A percentile compares a stretch with the other conserved stretches of the same genome.
These are phyloP conservation scores for Pseudopediastrum boryanum DNA, from an alignment of 139 green algal genomes.

Conservation along the genomic window DNA sequence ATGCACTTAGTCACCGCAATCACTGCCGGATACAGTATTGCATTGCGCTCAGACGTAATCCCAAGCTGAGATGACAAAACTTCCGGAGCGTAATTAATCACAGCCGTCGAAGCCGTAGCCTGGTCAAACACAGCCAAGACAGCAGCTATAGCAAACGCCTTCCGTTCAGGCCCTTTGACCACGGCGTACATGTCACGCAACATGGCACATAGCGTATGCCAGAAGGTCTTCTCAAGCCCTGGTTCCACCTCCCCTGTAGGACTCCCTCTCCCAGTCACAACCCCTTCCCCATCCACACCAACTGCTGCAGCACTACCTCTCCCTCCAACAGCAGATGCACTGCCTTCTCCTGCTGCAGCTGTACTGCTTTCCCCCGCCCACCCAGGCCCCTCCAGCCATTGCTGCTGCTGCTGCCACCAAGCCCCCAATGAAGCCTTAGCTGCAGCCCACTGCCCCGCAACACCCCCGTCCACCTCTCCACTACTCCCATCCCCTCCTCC, in stretches of 20 bases:
- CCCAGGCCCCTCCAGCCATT: not conserved
- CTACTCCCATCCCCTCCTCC: not conserved
- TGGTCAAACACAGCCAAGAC: slow-evolving; percentile 82
- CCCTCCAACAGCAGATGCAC: not conserved
- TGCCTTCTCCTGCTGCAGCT: slow-evolving; percentile 7
- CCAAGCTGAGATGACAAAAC: slow-evolving; percentile 38
- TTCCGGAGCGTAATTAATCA: slow-evolving; percentile 87
- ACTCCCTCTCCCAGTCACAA: too few relatives aligned
- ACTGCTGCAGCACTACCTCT: slow-evolving; percentile 21
- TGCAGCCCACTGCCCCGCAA: not conserved
- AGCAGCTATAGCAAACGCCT: slow-evolving; percentile 65
- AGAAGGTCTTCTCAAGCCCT: slow-evolving; percentile 50
- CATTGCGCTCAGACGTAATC: not conserved
- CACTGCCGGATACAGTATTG: slow-evolving; percentile 52
- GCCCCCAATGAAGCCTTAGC: not conserved
- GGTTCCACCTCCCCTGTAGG: slow-evolving; percentile 11
- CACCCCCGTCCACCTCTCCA: not conserved
- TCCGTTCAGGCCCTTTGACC: slow-evolving; percentile 54
- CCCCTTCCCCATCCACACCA: not conserved
- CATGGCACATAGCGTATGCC: slow-evolving; percentile 54
- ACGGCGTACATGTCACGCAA: slow-evolving; percentile 63
- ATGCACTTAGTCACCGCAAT: slow-evolving; percentile 67
- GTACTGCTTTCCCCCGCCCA: not conserved
- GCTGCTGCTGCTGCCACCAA: not conserved
- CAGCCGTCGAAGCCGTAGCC: slow-evolving; percentile 51